Evolutionary conservation across 2,329 filamentous ascomycete species (phyloP).

Genomic region (Diaporthe batatas): DNA sequence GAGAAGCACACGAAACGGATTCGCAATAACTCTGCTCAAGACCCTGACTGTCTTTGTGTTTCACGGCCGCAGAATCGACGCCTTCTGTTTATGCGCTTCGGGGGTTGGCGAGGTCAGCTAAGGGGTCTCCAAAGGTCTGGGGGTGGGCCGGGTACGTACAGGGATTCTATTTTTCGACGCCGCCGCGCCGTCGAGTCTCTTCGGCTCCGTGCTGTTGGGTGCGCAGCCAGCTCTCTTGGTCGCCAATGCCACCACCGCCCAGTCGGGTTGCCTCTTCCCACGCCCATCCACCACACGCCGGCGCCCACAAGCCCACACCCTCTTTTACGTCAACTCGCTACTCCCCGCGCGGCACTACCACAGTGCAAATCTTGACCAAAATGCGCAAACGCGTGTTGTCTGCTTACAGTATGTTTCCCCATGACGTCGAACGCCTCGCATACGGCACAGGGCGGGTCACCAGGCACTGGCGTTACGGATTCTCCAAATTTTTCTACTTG

Average conservation of each 20-base stretch:
- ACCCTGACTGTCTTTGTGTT: constrained; percentile 25
- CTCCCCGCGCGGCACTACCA: not conserved
- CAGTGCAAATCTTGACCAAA: not conserved
- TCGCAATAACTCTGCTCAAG: constrained; percentile 18
- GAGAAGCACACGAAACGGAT: constrained; percentile 35
- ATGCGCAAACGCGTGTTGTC: constrained; percentile 9
- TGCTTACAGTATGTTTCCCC: constrained; percentile 4
- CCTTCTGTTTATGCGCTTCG: constrained; percentile 28
- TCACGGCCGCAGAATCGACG: constrained; percentile 29
- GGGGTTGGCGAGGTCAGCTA: constrained; percentile 34
- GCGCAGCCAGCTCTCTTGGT: constrained; percentile 17
- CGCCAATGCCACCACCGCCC: constrained; percentile 15
- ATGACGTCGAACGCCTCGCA: constrained; percentile 11
- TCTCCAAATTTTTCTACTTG: constrained; percentile 30
- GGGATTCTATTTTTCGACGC: constrained; percentile 37
- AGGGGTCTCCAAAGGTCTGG: constrained; percentile 25
- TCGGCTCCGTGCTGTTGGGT: constrained; percentile 33
- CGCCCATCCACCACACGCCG: constrained; percentile 15
- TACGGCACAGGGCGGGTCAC: constrained; percentile 22
- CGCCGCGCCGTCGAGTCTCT: constrained; percentile 23
- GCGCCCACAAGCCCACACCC: constrained; percentile 5
- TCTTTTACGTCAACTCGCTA: constrained; percentile 7
- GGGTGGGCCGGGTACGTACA: constrained; percentile 24
- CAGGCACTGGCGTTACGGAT: constrained; percentile 21
- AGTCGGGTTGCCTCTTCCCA: constrained; percentile 29